Conservation (phyloP, 805 yeast species). For the Yamadazyma scolyti region DNA sequence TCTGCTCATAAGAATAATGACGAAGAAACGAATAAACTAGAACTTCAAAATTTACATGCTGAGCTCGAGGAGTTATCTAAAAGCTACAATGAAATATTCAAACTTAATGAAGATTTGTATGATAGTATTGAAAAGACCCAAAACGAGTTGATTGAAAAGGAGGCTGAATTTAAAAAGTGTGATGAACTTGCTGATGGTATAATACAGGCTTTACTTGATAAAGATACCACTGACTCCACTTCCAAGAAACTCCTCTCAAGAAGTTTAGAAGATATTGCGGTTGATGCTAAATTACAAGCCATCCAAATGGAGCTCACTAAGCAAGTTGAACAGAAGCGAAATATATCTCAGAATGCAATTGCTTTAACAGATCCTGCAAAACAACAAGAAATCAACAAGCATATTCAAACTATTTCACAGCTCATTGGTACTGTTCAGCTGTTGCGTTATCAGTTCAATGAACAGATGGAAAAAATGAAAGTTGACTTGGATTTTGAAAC, state of each 20-base stretch:
- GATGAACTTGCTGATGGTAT: constrained; percentile 17
- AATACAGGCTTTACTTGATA: constrained; percentile 15
- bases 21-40: background rate
- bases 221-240: constrained; percentile 13
- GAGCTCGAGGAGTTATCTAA: constrained; percentile 18
- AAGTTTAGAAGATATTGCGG: constrained; percentile 14
- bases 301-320: constrained; percentile 17
- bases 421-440: constrained; percentile 19
- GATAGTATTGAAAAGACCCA: constrained; percentile 33
- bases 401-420: constrained; percentile 15
- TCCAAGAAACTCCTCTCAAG: constrained; percentile 15
- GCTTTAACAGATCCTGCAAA: constrained; percentile 1
- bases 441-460: constrained; percentile 17
- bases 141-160: constrained; percentile 25
- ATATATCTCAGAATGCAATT: constrained; percentile 3
- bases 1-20: background rate
- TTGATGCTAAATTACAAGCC: constrained; percentile 22
- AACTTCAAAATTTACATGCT: too few species aligned
- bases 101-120: constrained; percentile 36
- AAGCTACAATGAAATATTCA: constrained; percentile 31
- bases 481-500: constrained; percentile 18
- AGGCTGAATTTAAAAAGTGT: constrained; percentile 14
- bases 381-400: constrained; percentile 6
- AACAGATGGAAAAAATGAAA: constrained; percentile 19
- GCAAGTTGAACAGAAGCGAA: constrained; percentile 6